A percentile compares a stretch with the other conserved stretches of the same genome.
These are phyloP conservation scores for Allium fistulosum DNA, from an alignment of 106 monocot species.

Conservation along the genomic window DNA sequence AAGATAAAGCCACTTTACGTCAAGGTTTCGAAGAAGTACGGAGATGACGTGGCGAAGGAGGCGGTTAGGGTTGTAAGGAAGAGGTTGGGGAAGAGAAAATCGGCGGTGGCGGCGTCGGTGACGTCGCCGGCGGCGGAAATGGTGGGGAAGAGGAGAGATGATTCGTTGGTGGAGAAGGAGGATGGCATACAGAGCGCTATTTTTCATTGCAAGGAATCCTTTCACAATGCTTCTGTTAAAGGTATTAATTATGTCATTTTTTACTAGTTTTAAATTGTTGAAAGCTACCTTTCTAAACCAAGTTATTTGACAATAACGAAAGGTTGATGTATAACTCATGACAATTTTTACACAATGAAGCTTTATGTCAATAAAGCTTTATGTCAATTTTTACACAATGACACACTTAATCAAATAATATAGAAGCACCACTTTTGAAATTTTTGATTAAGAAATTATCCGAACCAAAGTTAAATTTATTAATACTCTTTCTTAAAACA, in stretches of 20 bases:
- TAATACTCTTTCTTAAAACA: too few species aligned
- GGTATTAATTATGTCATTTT: neutral
- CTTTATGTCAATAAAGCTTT: too few species aligned
- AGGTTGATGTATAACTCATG: neutral
- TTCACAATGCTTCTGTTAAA: neutral
- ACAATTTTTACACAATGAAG: too few species aligned
- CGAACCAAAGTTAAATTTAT: too few species aligned
- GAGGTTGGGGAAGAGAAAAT: slow-evolving; percentile 44
- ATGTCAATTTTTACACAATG: too few species aligned
- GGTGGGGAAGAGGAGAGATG: slow-evolving; percentile 33
- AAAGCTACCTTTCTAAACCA: neutral
- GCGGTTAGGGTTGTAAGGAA: slow-evolving; percentile 1
- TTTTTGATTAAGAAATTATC: too few species aligned
- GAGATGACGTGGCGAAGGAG: slow-evolving; percentile 6
- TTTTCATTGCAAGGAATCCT: slow-evolving; percentile 83
- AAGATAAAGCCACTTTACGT: slow-evolving; percentile 41
- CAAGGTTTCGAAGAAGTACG: slow-evolving; percentile 39
- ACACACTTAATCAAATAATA: too few species aligned
- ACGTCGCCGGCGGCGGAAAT: slow-evolving; percentile 21
- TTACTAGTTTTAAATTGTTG: neutral
- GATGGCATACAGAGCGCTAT: slow-evolving; percentile 95
- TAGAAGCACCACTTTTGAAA: too few species aligned
- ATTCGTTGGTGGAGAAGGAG: slow-evolving; percentile 59
- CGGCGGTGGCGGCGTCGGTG: slow-evolving; percentile 23
- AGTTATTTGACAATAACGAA: neutral